phyloP scores from a whole-genome alignment of 495 filamentous ascomycete genomes.

The Acidiella bohemica region DNA sequence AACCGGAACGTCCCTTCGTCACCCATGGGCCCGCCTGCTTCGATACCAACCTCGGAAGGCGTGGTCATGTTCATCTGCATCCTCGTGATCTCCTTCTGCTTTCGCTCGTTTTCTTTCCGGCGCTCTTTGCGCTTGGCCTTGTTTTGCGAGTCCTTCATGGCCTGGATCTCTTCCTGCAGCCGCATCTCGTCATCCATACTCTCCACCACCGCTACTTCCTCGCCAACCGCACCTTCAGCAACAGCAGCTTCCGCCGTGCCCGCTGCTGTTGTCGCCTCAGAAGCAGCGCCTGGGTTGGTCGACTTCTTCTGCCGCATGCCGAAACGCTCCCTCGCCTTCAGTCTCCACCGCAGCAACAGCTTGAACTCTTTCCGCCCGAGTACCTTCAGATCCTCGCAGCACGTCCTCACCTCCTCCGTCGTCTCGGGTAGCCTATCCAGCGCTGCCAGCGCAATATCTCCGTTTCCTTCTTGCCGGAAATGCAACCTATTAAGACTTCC shows the following conservation, averaged over 20 bases:
- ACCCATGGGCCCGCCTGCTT: conserved; percentile 65
- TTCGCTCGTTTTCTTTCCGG: conserved; percentile 75
- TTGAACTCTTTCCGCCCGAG: conserved; percentile 92
- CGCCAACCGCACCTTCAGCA: conserved; percentile 37
- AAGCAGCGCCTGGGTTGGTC: conserved; percentile 26
- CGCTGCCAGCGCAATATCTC: conserved; percentile 75
- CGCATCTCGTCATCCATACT: conserved; percentile 88
- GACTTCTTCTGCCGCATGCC: conserved; percentile 69
- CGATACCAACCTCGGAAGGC: conserved; percentile 89
- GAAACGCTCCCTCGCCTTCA: conserved; percentile 83
- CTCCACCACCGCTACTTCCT: conserved; percentile 65
- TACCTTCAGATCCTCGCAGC: conserved; percentile 80
- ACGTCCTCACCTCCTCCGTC: conserved; percentile 69
- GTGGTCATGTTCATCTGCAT: conserved; percentile 96
- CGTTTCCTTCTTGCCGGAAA: conserved; percentile 59
- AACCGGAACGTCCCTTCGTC: conserved; percentile 72
- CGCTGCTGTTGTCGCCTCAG: conserved; percentile 13
- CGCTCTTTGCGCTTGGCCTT: conserved; percentile 64
- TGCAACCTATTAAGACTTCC: conserved; percentile 71
- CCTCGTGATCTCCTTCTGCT: conserved; percentile 76
- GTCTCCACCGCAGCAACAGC: conserved; percentile 77
- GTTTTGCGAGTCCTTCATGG: conserved; percentile 61
- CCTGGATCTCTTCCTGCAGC: conserved; percentile 75
- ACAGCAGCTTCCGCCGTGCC: conserved; percentile 24
- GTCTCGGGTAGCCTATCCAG: conserved; percentile 86